Evolutionary conservation across 305 asterid species (phyloP).

Genomic region (Fraxinus dipetala): DNA sequence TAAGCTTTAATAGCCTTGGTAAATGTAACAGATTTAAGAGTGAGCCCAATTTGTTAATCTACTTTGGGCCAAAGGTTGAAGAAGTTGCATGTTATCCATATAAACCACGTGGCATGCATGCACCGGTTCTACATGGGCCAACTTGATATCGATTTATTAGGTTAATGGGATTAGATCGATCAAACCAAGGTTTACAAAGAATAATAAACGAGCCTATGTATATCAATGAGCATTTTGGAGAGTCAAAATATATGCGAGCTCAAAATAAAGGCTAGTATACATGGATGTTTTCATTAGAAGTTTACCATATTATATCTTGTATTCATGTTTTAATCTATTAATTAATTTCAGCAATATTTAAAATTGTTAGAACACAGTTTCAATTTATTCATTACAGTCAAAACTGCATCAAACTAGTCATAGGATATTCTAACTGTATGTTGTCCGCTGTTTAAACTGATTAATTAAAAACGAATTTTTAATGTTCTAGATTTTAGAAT

Average conservation of each 20-base stretch:
- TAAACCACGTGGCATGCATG: background rate
- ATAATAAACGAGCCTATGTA: background rate
- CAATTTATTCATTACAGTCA: background rate
- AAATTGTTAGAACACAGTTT: background rate
- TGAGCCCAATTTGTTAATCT: background rate
- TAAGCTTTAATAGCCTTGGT: background rate
- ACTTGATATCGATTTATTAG: background rate
- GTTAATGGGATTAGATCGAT: background rate
- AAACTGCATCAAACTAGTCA: background rate
- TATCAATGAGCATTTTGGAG: background rate
- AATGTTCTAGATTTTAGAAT: no score
- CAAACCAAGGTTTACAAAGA: background rate
- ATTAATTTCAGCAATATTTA: no score
- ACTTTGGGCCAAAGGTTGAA: background rate
- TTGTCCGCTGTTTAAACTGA: background rate
- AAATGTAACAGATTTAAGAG: background rate
- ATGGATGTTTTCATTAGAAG: background rate
- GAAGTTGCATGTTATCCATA: background rate
- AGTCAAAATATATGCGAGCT: background rate
- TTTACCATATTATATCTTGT: no score
- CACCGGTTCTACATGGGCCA: background rate
- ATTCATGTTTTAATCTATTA: background rate
- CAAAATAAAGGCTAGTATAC: background rate
- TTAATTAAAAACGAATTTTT: no score
- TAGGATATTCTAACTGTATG: background rate